Evolutionary conservation across 1,284 basidiomycete genomes (phyloP).

Genomic region (Ustilago tritici): DNA sequence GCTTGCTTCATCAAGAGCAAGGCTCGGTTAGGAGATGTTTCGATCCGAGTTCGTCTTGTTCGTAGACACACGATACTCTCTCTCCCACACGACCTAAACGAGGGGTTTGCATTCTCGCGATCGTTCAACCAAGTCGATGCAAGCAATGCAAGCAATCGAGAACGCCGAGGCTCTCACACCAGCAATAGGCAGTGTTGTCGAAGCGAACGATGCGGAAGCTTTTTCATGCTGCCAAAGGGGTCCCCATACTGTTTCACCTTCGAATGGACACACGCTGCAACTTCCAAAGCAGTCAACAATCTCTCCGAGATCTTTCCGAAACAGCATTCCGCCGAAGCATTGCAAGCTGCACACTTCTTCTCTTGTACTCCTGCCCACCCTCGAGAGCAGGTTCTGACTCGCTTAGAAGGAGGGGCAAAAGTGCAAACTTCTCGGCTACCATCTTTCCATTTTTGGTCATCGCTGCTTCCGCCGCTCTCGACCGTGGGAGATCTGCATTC

Average conservation of each 20-base stretch:
- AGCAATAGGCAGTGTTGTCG: no score
- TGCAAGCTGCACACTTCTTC: background rate
- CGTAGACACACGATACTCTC: background rate
- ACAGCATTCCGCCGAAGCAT: conserved; percentile 14
- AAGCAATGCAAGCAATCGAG: no score
- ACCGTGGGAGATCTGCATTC: conserved; percentile 16
- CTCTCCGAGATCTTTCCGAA: conserved; percentile 37
- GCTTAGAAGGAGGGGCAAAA: background rate
- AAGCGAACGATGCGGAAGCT: no score
- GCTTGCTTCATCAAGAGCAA: background rate
- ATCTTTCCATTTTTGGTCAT: conserved; percentile 1
- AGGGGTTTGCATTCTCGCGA: background rate
- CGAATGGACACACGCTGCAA: no score
- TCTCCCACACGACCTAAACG: no score
- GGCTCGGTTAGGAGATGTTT: conserved; percentile 24
- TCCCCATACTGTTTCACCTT: background rate
- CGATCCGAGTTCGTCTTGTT: conserved; percentile 11
- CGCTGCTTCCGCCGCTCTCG: background rate
- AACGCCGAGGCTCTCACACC: no score
- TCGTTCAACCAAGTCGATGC: conserved; percentile 2
- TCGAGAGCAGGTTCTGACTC: background rate
- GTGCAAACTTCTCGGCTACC: conserved; percentile 9
- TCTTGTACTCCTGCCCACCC: background rate
- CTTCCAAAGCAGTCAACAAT: conserved; percentile 4
- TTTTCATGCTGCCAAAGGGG: background rate